Percentiles rank a stretch among this genome's conserved stretches.
phyloP scores from a whole-genome alignment of 257 asterid species.

The Solanum piurae region DNA sequence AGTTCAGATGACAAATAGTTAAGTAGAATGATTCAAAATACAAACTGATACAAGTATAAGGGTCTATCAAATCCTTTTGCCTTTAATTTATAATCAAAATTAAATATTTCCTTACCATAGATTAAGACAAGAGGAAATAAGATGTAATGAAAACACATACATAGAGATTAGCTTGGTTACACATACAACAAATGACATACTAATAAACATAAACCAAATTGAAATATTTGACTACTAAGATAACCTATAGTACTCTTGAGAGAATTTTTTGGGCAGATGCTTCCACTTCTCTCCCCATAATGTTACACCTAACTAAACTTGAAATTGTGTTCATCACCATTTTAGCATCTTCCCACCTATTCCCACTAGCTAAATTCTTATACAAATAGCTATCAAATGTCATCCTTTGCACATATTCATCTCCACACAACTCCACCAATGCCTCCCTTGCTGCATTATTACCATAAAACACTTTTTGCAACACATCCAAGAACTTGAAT shows the following conservation, averaged over 20 bases:
- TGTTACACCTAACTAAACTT: slow-evolving; percentile 52
- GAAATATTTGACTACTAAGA: background rate
- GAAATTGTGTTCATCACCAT: slow-evolving; percentile 51
- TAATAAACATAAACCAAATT: background rate
- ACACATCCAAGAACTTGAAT: slow-evolving; percentile 49
- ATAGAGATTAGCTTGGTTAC: background rate
- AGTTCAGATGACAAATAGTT: no score
- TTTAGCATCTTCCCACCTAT: slow-evolving; percentile 42
- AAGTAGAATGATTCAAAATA: no score
- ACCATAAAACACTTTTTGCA: slow-evolving; percentile 67
- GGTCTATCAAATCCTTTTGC: no score
- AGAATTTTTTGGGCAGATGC: slow-evolving; percentile 3
- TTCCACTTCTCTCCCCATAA: slow-evolving; percentile 39
- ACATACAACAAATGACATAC: background rate
- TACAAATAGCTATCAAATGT: slow-evolving; percentile 79
- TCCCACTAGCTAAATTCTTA: slow-evolving; percentile 56
- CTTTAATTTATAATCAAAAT: no score
- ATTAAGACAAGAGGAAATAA: no score
- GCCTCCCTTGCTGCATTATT: slow-evolving; percentile 77
- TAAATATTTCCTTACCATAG: no score
- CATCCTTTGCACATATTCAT: slow-evolving; percentile 74
- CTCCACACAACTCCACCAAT: slow-evolving; percentile 77
- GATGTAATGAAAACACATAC: background rate
- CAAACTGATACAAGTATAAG: no score
- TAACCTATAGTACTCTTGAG: slow-evolving; percentile 1